Percentiles rank a stretch among this genome's conserved stretches.
Conservation (phyloP, 441 rosid genomes). For the Sinapis alba region DNA sequence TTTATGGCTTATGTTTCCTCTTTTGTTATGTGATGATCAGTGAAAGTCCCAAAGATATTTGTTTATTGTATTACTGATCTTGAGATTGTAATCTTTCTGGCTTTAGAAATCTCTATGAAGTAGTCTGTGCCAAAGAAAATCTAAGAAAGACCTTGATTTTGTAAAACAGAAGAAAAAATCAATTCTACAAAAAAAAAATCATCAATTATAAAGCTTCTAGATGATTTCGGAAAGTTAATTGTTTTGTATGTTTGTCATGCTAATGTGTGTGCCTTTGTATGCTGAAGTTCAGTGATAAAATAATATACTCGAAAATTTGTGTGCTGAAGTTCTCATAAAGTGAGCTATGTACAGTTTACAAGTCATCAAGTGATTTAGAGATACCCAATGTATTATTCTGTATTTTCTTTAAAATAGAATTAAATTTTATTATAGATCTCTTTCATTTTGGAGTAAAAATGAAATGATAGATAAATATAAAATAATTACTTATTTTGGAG, state of each 20-base stretch:
- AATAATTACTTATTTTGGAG: no score
- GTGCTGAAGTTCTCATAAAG: no score
- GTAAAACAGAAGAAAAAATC: background rate
- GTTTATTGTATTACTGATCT: slow-evolving; percentile 28
- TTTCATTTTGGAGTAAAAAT: no score
- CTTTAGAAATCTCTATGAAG: slow-evolving; percentile 10
- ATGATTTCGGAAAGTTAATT: background rate
- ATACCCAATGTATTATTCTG: no score
- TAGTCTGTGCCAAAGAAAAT: slow-evolving; percentile 13
- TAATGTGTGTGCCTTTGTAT: background rate
- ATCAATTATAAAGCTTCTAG: background rate
- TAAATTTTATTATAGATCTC: no score
- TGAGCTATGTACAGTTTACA: no score
- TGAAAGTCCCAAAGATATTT: slow-evolving; percentile 1
- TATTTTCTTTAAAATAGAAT: no score
- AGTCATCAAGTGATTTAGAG: no score
- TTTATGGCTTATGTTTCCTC: slow-evolving; percentile 9
- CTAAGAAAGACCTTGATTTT: background rate
- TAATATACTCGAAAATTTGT: no score
- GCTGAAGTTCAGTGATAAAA: background rate
- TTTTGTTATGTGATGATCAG: slow-evolving; percentile 16
- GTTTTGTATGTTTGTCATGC: background rate
- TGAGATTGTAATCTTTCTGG: slow-evolving; percentile 17
- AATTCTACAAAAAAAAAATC: background rate
- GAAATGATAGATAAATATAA: no score